Percentiles rank a stretch among this genome's conserved stretches.
phyloP scores from a whole-genome alignment of 2,329 filamentous ascomycete species.

The Fusarium camptoceras region DNA sequence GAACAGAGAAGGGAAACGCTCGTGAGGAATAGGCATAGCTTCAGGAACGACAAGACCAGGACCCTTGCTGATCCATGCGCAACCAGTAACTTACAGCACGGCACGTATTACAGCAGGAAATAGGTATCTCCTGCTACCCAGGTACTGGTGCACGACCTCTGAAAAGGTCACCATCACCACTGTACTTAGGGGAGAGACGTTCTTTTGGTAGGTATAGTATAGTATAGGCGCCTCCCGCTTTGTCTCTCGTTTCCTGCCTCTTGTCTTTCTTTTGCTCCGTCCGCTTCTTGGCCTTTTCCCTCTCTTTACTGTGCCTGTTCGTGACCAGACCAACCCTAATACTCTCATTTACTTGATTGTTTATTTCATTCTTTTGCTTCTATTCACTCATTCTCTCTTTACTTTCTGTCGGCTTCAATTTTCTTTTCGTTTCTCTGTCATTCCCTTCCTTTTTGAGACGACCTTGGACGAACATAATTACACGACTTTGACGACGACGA shows the following conservation, averaged over 20 bases:
- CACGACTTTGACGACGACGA: conserved; percentile 39
- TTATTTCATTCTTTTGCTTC: conserved; percentile 26
- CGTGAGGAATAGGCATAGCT: conserved; percentile 15
- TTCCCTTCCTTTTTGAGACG: conserved; percentile 25
- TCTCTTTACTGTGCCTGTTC: conserved; percentile 7
- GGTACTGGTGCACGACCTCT: conserved; percentile 15
- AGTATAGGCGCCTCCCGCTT: conserved; percentile 32
- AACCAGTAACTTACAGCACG: not conserved
- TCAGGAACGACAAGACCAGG: conserved; percentile 14
- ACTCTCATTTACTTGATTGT: conserved; percentile 26
- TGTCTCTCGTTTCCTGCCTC: conserved; percentile 25
- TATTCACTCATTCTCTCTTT: conserved; percentile 9
- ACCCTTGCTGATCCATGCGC: conserved; percentile 28
- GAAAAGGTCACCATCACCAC: conserved; percentile 25
- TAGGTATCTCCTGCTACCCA: not conserved
- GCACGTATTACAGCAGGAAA: not conserved
- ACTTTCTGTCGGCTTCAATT: conserved; percentile 15
- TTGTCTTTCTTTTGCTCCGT: conserved; percentile 30
- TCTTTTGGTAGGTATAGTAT: conserved; percentile 40
- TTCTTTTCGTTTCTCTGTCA: conserved; percentile 15
- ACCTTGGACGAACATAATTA: conserved; percentile 30
- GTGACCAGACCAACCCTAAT: conserved; percentile 32
- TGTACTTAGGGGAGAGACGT: conserved; percentile 8
- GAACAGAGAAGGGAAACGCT: conserved; percentile 20
- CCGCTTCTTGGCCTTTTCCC: conserved; percentile 18